phyloP scores from a whole-genome alignment of 495 filamentous ascomycete genomes.

The Neurospora sp. region DNA sequence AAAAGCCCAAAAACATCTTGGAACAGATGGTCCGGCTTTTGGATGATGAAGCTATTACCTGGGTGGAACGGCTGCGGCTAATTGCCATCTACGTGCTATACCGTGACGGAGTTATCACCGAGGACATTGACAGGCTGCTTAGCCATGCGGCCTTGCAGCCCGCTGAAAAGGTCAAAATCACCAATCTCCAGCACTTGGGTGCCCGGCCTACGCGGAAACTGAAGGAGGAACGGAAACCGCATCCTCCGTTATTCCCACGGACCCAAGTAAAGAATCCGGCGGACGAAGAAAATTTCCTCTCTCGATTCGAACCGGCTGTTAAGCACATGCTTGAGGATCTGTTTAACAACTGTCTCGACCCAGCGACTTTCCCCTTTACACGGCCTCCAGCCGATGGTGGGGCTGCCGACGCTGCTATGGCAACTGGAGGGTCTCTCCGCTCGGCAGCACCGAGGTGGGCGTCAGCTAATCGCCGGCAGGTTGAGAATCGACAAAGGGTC shows the following conservation, averaged over 20 bases:
- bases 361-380: constrained; percentile 67
- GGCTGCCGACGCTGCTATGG: constrained; percentile 42
- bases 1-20: constrained; percentile 78
- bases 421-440: constrained; percentile 65
- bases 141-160: constrained; percentile 70
- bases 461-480: constrained; percentile 58
- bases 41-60: constrained; percentile 63
- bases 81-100: constrained; percentile 79
- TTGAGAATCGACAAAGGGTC: constrained; percentile 79
- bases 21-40: constrained; percentile 77
- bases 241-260: constrained; percentile 53
- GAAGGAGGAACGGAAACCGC: constrained; percentile 60
- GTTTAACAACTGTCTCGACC: constrained; percentile 53
- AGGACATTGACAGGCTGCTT: constrained; percentile 75
- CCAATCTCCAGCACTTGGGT: constrained; percentile 75
- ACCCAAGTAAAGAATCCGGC: constrained; percentile 43
- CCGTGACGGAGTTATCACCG: constrained; percentile 75
- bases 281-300: constrained; percentile 53
- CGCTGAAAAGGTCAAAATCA: constrained; percentile 54
- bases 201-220: constrained; percentile 61
- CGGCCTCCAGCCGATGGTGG: constrained; percentile 49
- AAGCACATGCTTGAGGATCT: constrained; percentile 74
- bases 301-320: constrained; percentile 59
- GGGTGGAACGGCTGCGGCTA: constrained; percentile 69
- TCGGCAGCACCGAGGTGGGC: constrained; percentile 92